phyloP scores from a whole-genome alignment of 257 asterid species.

The Handroanthus guayacan region DNA sequence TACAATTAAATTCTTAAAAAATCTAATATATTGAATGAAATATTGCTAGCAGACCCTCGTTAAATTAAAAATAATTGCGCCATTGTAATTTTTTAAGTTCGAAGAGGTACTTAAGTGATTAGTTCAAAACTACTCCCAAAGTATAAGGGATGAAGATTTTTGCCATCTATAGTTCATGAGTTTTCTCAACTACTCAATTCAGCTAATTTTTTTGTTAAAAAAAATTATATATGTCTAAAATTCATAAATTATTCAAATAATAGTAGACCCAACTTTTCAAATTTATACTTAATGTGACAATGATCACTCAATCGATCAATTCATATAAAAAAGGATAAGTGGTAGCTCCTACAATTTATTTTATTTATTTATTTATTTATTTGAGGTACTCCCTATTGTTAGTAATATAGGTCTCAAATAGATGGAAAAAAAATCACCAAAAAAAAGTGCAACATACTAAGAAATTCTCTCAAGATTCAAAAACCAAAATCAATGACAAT shows the following conservation, averaged over 20 bases:
- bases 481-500: slow-evolving; percentile 20
- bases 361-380: no score
- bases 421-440: background rate
- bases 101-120: no score
- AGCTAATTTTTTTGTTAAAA: background rate
- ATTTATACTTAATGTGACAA: background rate
- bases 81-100: no score
- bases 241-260: background rate
- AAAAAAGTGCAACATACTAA: background rate
- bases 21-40: no score
- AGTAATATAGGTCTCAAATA: background rate
- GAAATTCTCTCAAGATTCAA: background rate
- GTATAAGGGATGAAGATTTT: no score
- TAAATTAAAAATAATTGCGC: no score
- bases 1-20: no score
- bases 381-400: background rate
- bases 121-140: no score
- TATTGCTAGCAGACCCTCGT: no score
- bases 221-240: background rate
- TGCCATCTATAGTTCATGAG: background rate
- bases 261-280: background rate
- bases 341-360: no score
- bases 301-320: background rate
- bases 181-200: background rate
- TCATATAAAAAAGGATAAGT: background rate